Base-by-base conservation (phyloP, 345 rosid genomes). In the Bruguiera gymnorhiza region DNA sequence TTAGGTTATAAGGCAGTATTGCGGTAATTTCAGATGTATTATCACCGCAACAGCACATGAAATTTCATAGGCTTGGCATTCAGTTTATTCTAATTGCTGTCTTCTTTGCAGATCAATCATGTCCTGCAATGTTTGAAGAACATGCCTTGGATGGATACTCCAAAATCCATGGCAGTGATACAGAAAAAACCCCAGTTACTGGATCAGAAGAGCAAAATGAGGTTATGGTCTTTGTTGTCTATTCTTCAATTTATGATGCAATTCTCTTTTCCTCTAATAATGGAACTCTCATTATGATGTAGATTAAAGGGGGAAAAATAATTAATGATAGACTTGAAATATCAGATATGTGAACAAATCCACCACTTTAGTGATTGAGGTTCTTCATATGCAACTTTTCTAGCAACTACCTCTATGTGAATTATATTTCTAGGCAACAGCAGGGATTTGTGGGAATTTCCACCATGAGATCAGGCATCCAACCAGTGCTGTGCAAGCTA, bases 171-270 rank as follows among this genome's bases (percentile, higher is more conserved):
- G 50, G 8, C 11, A 13, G 46, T 62, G 52, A 66, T 24, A 13
- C 29, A 53, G 29, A 20, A 53, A 39, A 63, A 36, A 11, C n/a
- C 10, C 37, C 54, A 54, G 66, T 27, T 21, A 34, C 34, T 50
- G 34, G 60, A 46, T 19, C 60, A 32, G 71, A 57, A 57, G 29
- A 46, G 29, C 57, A 39, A n/a, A 58, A 39, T n/a, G 55, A 58
- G 71, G 71, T 68, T 58, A 15, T 2, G 1, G 43, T 29, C 15
- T 29, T 43, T 57, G 9, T 67, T 8, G 23, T 16, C 54, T 31
- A 20, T 66, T 51, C 46, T 30, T 66, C 21, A 9, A 67, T 34
- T 34, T 20, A 8, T 4, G 20, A 34, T 19, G 36, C 20, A 4
- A 67, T 53, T 20, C 26, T 34, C 19, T 20, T 51, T 24, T 20